Evolutionary conservation across 192 early-diverging fungal species (phyloP).

Genomic region (Spizellomyces punctatus): DNA sequence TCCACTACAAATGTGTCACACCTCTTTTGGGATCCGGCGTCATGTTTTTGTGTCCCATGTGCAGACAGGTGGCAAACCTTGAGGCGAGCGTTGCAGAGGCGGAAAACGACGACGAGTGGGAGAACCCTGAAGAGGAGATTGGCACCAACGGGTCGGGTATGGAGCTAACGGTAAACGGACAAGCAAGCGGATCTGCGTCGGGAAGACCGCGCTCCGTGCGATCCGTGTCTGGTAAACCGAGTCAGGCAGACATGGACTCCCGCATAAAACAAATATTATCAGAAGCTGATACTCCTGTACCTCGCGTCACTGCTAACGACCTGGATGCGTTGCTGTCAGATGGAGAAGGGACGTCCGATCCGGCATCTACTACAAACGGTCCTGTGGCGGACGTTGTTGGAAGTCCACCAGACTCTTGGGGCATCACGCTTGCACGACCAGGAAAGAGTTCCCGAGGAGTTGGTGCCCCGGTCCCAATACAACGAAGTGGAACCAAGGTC

Average conservation of each 20-base stretch:
- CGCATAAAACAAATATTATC: slow-evolving; percentile 10
- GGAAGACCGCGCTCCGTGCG: neutral
- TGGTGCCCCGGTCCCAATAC: neutral
- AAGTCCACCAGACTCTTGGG: neutral
- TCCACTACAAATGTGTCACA: slow-evolving; percentile 63
- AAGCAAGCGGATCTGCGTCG: neutral
- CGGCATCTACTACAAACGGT: neutral
- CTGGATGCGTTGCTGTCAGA: slow-evolving; percentile 27
- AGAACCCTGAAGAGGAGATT: neutral
- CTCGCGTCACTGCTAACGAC: slow-evolving; percentile 23
- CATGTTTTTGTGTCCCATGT: slow-evolving; percentile 68
- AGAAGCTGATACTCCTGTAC: slow-evolving; percentile 18
- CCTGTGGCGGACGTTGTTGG: neutral
- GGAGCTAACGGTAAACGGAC: neutral
- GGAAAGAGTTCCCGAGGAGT: neutral
- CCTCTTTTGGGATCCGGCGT: slow-evolving; percentile 40
- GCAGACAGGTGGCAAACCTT: slow-evolving; percentile 62
- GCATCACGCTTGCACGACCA: neutral
- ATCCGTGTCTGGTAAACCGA: neutral
- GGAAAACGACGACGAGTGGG: slow-evolving; percentile 54
- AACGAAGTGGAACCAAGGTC: neutral
- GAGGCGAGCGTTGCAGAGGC: slow-evolving; percentile 58
- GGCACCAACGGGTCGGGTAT: slow-evolving; percentile 56
- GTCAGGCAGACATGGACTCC: slow-evolving; percentile 5
- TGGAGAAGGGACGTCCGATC: slow-evolving; percentile 8